These are phyloP conservation scores for Botrytis aclada DNA, from an alignment of 2,329 filamentous ascomycete species.

Conservation along the genomic window DNA sequence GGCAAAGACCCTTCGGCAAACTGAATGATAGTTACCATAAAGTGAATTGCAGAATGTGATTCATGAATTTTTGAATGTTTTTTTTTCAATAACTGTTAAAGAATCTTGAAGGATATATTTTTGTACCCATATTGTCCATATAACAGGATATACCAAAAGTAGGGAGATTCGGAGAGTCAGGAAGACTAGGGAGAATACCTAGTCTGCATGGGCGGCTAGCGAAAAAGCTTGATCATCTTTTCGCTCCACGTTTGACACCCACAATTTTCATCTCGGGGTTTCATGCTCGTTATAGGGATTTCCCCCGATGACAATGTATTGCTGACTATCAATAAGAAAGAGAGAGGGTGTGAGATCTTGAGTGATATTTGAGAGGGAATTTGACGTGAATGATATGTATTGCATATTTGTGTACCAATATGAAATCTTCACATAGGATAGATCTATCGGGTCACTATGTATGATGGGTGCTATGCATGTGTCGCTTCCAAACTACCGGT, in stretches of 20 bases:
- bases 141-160: not conserved
- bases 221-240: slow-evolving; percentile 10
- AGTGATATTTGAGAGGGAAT: not conserved
- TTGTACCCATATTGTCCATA: not conserved
- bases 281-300: not conserved
- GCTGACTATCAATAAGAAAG: not conserved
- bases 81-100: not conserved
- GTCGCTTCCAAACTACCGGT: not conserved
- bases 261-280: not conserved
- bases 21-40: not conserved
- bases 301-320: not conserved
- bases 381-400: not conserved
- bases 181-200: not conserved
- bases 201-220: not conserved
- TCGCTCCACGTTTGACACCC: not conserved
- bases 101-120: not conserved
- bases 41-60: not conserved
- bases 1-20: slow-evolving; percentile 6
- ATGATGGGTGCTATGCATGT: not conserved
- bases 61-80: not conserved
- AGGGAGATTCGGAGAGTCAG: not conserved
- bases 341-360: not conserved
- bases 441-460: not conserved
- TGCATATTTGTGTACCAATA: not conserved
- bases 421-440: not conserved